Evolutionary conservation across 176 grass and related monocot genomes (phyloP), one percentile per base, ranked within the genome.

Genomic region (Rhynchospora breviuscula): DNA sequence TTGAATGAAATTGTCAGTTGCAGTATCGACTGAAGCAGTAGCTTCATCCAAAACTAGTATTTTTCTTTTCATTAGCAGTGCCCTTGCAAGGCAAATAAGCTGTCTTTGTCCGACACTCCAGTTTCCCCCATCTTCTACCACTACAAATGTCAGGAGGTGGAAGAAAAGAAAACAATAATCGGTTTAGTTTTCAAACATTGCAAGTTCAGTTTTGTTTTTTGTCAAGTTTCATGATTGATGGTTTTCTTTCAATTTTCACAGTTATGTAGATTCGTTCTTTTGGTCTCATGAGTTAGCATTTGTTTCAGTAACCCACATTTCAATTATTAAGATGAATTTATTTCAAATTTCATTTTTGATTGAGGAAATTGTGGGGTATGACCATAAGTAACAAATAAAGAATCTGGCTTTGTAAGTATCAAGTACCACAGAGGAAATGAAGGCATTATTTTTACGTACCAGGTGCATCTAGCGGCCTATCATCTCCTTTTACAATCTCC

Each of bases 31-130:
- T 15, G 94, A 97, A 78, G 94, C 90, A 43, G 94, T 97, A 72
- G 94, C 94, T 91, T 97, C 94, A 83, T 97, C 94, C 59, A 97
- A 88, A 83, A 97, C 90, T 66, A 97, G 87, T 83, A 94, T 94
- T 79, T 91, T 97, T 78, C 85, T 94, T 79, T 88, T 92, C 91
- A 94, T 90, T 40, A 94, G 83, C 69, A 97, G 62, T 47, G 89
- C 91, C 48, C 94, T 94, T 54, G 94, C 90, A 81, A 97, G 79
- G 81, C 91, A 97, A 17, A 97, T 87, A 65, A 97, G 91, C 66
- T 97, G 94, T 78, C 94, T 94, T 66, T 94, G 94, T 15, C 94
- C 94, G 11, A 87, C 88, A 74, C 94, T 97, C 94, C 90, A 97
- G 60, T 97, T 94, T 59, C 88, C 87, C 72, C 94, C 94, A 90